Evolutionary conservation across 139 green algal species (phyloP).

Genomic region (Gonium pectorale): DNA sequence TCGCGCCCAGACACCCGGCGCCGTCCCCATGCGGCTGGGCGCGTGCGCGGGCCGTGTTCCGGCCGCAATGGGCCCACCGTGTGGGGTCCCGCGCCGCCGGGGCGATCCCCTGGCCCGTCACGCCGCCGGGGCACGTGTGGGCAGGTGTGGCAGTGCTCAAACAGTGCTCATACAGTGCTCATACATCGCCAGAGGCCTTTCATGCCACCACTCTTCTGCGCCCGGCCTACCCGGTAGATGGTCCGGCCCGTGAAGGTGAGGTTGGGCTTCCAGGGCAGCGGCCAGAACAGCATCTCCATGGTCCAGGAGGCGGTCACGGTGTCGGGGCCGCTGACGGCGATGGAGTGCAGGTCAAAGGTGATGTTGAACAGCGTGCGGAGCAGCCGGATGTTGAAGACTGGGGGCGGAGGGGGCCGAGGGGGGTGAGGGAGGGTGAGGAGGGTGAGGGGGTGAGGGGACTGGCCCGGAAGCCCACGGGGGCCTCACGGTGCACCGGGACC

Average conservation of each 20-base stretch:
- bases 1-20: no score
- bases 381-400: conserved; percentile 38
- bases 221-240: conserved; percentile 52
- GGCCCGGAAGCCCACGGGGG: no score
- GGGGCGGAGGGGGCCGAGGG: background rate
- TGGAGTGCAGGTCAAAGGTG: conserved; percentile 64
- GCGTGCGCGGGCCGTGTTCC: no score
- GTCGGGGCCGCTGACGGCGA: conserved; percentile 49
- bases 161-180: no score
- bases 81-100: no score
- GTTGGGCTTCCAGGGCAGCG: conserved; percentile 63
- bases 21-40: no score
- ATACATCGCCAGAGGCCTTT: no score
- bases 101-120: no score
- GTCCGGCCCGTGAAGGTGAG: conserved; percentile 64
- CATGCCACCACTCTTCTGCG: conserved; percentile 6
- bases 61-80: no score
- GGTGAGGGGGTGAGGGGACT: background rate
- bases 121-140: no score
- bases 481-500: no score
- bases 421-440: background rate
- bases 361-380: conserved; percentile 71
- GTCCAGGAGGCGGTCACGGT: conserved; percentile 66
- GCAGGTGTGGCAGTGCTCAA: no score
- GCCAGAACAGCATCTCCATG: conserved; percentile 57